These are phyloP conservation scores for Syncephalastrum sp. DNA, from an alignment of 371 early-diverging fungal species.

Conservation along the genomic window DNA sequence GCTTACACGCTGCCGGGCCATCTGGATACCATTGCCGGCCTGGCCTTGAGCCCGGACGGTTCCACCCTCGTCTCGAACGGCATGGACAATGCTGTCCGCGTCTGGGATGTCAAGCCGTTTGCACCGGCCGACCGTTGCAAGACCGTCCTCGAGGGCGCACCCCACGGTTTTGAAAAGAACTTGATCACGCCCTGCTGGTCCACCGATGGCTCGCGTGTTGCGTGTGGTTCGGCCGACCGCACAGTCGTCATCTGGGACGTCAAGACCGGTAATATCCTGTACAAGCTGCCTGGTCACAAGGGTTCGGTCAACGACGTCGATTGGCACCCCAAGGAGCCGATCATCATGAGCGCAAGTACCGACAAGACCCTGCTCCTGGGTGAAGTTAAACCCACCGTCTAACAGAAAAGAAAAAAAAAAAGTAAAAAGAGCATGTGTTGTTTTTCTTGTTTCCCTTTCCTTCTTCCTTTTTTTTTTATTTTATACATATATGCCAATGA, in stretches of 20 bases:
- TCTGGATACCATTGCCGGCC: conserved; percentile 87
- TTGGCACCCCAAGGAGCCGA: conserved; percentile 91
- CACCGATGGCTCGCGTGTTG: conserved; percentile 86
- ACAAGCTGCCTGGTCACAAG: conserved; percentile 97
- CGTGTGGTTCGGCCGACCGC: conserved; percentile 92
- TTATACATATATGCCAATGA: no score
- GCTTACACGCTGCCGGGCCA: conserved; percentile 80
- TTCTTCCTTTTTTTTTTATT: no score
- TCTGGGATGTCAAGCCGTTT: conserved; percentile 95
- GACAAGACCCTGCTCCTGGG: conserved; percentile 90
- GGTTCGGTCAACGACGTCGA: conserved; percentile 96
- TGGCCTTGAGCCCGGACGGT: conserved; percentile 84
- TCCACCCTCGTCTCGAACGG: conserved; percentile 77
- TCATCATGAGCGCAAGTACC: conserved; percentile 81
- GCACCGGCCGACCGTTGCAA: conserved; percentile 64
- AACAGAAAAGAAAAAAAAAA: no score
- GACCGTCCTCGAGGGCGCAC: conserved; percentile 83
- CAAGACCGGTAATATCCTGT: conserved; percentile 77
- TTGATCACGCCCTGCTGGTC: conserved; percentile 89
- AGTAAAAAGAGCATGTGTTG: no score
- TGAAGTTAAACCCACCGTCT: conserved; percentile 61
- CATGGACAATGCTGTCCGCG: conserved; percentile 90
- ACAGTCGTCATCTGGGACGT: conserved; percentile 95
- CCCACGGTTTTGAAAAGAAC: conserved; percentile 94
- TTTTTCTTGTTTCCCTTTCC: no score